Percentiles rank a stretch among this genome's conserved stretches.
Evolutionary conservation across 2,329 filamentous ascomycete species (phyloP).

Genomic region (Akanthomyces dipterigenus): DNA sequence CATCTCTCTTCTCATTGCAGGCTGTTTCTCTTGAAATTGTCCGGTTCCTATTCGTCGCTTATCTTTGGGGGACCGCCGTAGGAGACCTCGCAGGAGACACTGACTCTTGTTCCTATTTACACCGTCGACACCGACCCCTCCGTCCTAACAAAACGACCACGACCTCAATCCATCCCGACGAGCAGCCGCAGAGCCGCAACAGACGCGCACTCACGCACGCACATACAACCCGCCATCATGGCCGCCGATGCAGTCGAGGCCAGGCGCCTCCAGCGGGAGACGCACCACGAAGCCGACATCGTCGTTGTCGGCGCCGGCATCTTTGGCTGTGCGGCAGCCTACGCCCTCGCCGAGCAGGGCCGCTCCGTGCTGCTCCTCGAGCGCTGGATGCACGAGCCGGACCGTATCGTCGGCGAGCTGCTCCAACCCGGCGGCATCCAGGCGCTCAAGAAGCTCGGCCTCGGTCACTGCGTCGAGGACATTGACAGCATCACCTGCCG

Average conservation of each 20-base stretch:
- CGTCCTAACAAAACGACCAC: background rate
- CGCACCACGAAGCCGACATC: constrained; percentile 66
- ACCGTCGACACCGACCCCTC: background rate
- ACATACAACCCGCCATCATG: constrained; percentile 1
- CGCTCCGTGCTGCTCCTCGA: constrained; percentile 88
- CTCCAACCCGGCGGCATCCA: constrained; percentile 86
- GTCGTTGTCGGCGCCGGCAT: constrained; percentile 90
- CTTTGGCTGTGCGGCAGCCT: constrained; percentile 80
- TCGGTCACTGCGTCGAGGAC: constrained; percentile 74
- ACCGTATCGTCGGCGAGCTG: constrained; percentile 92
- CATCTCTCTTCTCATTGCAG: background rate
- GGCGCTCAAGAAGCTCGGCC: constrained; percentile 72
- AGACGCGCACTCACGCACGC: background rate
- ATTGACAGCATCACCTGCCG: constrained; percentile 80
- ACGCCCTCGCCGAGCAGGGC: constrained; percentile 79
- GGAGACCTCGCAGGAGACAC: too few relatives aligned
- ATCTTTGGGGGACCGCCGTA: too few relatives aligned
- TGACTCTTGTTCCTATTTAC: too few relatives aligned
- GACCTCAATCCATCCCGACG: background rate
- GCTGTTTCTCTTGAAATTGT: background rate
- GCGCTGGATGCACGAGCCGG: constrained; percentile 80
- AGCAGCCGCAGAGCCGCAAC: background rate
- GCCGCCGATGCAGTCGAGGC: constrained; percentile 28
- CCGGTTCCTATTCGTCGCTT: background rate
- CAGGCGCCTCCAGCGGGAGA: constrained; percentile 40